Base-by-base conservation (phyloP, 768 basidiomycete species). In the Psilocybe azurescens region DNA sequence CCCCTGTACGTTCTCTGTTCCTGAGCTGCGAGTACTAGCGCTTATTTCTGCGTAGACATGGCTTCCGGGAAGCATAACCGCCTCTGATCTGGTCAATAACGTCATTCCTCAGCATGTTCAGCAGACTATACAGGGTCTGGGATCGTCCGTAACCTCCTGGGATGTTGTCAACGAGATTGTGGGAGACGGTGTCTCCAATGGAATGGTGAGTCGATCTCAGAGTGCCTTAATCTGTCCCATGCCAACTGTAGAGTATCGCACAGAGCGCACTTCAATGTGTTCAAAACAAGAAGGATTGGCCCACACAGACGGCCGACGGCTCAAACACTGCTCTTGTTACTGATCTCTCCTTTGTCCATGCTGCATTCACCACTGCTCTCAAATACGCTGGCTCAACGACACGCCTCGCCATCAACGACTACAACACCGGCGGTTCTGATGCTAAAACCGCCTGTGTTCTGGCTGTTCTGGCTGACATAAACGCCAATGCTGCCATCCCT, bases 101-200 rank as follows among this genome's bases (percentile, higher is more conserved):
- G 63, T 64, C 18, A 64, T 64, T 58, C 63, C 63, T 18, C 63
- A 64, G 30, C 63, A 64, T 39, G 63, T 64, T 49, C 63, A 64
- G 29, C 63, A 64, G 38, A 55, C 56, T n/a, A 64, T 64, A n/a
- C 63, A 64, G 28, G 63, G 63, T 14, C 41, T 64, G 63, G 63
- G 63, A 9, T 29, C 63, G 2, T 60, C 63, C 8, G 63, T 64
- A 10, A 60, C 63, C 28, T 64, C 63, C 18, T 64, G 63, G 63
- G 63, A 64, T 44, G 63, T 64, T 0, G 63, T 64, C 50, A 64
- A 64, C 33, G 63, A 64, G 24, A 53, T 64, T 28, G 63, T 64
- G 24, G 63, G 63, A 30, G 63, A 64, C 11, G 63, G 63, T 13
- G 63, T 64, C 4, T 64, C 63, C 32, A 64, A 60, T 32, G 63